A percentile compares a stretch with the other conserved stretches of the same genome.
phyloP scores from a whole-genome alignment of 192 early-diverging fungal genomes.

The Podila minutissima region DNA sequence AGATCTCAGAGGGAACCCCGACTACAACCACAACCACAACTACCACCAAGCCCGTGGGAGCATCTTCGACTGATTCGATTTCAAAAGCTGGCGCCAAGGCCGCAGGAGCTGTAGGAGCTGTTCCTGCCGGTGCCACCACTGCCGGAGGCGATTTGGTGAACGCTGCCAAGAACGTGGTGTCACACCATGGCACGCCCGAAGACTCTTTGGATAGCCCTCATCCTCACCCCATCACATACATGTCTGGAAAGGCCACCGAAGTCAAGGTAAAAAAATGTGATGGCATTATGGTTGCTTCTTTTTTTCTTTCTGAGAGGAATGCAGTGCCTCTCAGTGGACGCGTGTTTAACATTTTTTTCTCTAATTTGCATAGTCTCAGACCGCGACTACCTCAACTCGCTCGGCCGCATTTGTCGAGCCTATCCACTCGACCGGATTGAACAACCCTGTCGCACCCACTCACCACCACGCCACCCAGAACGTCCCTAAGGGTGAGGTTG shows the following conservation, averaged over 20 bases:
- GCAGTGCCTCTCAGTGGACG: too few relatives aligned
- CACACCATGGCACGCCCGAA: not conserved
- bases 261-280: not conserved
- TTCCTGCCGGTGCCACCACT: not conserved
- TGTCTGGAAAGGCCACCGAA: not conserved
- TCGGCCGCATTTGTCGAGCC: not conserved
- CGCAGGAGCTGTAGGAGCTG: not conserved
- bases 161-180: not conserved
- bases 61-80: not conserved
- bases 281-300: not conserved
- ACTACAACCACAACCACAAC: not conserved
- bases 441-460: not conserved
- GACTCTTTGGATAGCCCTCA: not conserved
- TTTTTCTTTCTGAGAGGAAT: too few relatives aligned
- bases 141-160: not conserved
- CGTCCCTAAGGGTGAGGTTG: not conserved
- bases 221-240: not conserved
- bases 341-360: not conserved
- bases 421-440: slow-evolving; percentile 3
- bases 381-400: too few relatives aligned
- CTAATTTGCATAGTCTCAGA: not conserved
- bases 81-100: not conserved
- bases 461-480: not conserved
- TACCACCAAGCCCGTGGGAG: not conserved
- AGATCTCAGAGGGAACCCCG: not conserved